These are phyloP conservation scores for Phytophthora citricola DNA, from an alignment of 352 stramenopile species.

Conservation along the genomic window DNA sequence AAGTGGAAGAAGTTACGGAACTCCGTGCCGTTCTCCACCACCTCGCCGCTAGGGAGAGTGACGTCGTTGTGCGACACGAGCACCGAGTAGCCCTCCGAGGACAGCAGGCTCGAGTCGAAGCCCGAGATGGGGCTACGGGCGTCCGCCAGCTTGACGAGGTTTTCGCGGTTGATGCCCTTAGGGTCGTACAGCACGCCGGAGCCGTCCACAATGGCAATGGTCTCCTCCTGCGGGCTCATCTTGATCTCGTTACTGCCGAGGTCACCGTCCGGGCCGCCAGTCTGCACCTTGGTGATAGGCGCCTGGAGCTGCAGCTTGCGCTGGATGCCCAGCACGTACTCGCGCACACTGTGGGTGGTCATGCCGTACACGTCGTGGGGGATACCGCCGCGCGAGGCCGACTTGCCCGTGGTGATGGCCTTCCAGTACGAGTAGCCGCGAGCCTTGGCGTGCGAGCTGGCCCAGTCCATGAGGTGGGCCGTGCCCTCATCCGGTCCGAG, in stretches of 20 bases:
- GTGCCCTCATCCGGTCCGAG: conserved; percentile 98
- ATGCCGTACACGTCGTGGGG: conserved; percentile 99
- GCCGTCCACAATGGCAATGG: conserved; percentile 95
- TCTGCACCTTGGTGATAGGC: conserved; percentile 97
- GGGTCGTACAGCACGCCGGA: conserved; percentile 95
- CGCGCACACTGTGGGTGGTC: conserved; percentile 96
- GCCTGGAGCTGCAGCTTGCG: conserved; percentile 91
- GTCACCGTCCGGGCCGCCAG: conserved; percentile 97
- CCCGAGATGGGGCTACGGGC: conserved; percentile 87
- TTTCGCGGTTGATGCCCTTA: conserved; percentile 91
- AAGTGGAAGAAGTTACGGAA: conserved; percentile 98
- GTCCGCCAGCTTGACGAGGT: conserved; percentile 94
- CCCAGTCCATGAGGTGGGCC: conserved; percentile 97
- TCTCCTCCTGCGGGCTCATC: conserved; percentile 96
- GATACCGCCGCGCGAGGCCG: conserved; percentile 93
- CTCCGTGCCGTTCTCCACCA: conserved; percentile 94
- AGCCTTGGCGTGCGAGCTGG: conserved; percentile 92
- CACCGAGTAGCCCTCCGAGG: conserved; percentile 66
- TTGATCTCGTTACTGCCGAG: conserved; percentile 98
- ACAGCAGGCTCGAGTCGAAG: conserved; percentile 88
- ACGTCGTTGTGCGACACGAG: conserved; percentile 80
- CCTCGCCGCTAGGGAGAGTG: conserved; percentile 69
- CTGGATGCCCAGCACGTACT: conserved; percentile 96
- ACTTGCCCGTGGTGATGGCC: conserved; percentile 98
- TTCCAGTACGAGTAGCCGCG: conserved; percentile 95